A percentile compares a stretch with the other conserved stretches of the same genome.
Conservation (phyloP, 495 filamentous ascomycete genomes). For the Podospora comata region DNA sequence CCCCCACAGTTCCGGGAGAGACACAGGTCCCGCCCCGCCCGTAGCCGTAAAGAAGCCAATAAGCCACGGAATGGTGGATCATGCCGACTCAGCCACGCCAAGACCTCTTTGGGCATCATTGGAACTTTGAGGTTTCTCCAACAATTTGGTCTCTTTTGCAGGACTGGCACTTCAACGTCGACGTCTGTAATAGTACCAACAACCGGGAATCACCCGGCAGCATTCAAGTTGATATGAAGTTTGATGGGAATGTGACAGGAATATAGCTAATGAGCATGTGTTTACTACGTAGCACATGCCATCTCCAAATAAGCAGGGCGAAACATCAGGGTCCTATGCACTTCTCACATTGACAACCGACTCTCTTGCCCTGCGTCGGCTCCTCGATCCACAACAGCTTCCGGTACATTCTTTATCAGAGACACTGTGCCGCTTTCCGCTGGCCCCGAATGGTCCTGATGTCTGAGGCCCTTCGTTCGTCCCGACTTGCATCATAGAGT, state of each 20-base stretch:
- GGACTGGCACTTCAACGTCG: neutral
- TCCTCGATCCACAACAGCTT: constrained; percentile 9
- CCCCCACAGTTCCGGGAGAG: constrained; percentile 24
- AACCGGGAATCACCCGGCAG: neutral
- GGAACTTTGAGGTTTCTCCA: constrained; percentile 19
- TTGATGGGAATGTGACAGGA: neutral
- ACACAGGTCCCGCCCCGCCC: constrained; percentile 10
- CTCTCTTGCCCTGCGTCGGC: neutral
- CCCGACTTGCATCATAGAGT: neutral
- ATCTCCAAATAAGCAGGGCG: neutral
- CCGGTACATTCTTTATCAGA: constrained; percentile 5
- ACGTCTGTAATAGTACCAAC: neutral
- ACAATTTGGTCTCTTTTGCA: neutral
- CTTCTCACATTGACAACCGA: neutral
- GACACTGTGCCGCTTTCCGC: constrained; percentile 4
- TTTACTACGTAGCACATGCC: neutral
- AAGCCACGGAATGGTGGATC: constrained; percentile 6
- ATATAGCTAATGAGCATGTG: neutral
- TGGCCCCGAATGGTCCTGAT: neutral
- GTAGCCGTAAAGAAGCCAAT: constrained; percentile 30
- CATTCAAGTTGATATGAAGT: neutral
- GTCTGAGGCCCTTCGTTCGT: neutral
- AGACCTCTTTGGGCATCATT: constrained; percentile 22
- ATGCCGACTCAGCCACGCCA: constrained; percentile 30
- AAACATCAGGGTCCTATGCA: neutral